Conservation (phyloP, 2,329 filamentous ascomycete genomes). For the Colletotrichum euphorbiae region DNA sequence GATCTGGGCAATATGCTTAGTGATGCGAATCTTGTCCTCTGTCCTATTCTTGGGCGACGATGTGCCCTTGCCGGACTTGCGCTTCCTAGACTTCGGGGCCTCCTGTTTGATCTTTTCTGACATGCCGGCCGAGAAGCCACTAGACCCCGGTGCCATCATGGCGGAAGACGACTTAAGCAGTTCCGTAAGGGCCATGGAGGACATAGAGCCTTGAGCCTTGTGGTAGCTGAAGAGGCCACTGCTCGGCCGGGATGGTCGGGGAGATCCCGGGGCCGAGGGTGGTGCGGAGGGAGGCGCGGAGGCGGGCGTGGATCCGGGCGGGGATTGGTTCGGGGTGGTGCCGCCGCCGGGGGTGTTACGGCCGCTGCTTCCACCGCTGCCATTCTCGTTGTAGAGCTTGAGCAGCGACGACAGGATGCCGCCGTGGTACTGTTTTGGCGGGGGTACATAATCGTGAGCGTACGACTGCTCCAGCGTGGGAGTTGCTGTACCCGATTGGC, state of each 20-base stretch:
- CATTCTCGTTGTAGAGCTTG: conserved; percentile 71
- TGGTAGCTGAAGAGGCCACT: conserved; percentile 56
- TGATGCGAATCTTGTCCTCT: conserved; percentile 57
- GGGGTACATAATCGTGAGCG: conserved; percentile 68
- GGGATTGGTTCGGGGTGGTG: conserved; percentile 55
- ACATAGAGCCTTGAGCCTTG: conserved; percentile 55
- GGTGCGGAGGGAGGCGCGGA: conserved; percentile 53
- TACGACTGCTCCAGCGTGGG: conserved; percentile 62
- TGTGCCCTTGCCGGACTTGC: conserved; percentile 35
- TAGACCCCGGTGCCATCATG: conserved; percentile 60
- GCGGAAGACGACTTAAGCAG: conserved; percentile 67
- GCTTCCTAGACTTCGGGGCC: conserved; percentile 51
- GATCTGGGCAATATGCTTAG: conserved; percentile 73
- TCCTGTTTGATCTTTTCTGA: conserved; percentile 57
- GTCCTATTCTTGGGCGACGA: conserved; percentile 28
- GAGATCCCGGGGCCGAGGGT: conserved; percentile 43
- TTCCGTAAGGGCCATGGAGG: conserved; percentile 60
- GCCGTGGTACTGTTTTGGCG: conserved; percentile 75
- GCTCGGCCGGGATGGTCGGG: conserved; percentile 49
- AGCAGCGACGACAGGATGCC: conserved; percentile 80
- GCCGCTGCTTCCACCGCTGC: conserved; percentile 51
- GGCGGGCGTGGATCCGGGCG: conserved; percentile 53
- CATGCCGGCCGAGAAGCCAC: conserved; percentile 57
- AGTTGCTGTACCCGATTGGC: conserved; percentile 52
- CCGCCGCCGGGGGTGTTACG: conserved; percentile 56